Base-by-base conservation (phyloP, 805 yeast species). In the Maudiozyma barnettii region DNA sequence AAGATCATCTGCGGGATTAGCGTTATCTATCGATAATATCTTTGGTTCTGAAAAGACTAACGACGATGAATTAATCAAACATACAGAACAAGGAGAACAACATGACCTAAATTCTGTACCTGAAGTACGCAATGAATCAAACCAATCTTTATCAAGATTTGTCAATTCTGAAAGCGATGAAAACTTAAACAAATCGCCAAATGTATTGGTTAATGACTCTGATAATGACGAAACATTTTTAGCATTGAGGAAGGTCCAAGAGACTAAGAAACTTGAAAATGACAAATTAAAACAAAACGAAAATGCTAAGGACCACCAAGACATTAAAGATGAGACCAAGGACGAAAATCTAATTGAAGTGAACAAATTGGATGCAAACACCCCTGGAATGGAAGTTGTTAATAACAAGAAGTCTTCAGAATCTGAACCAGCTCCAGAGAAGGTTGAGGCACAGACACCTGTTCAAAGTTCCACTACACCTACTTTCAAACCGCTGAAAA, bases 31-130 rank as follows among this genome's bases (percentile, higher is more conserved):
- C 0, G 49, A 52, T 10, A 59, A 57, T 43, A 63, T 66, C 13
- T 50, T 65, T 33, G 60, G 65, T 4, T 58, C 58, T 45, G 62
- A 39, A 3, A 21, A 29, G 12, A 31, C 30, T 2, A 46, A 42
- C n/a, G 45, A 42, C 19, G 43, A 64, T 51, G 53, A 67, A 61
- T 42, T 60, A 58, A 46, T 68, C 60, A 36, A 59, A 56, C 40
- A 36, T 44, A 23, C 60, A 54, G 41, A 51, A 50, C 35, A 23
- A 13, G 39, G 33, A 23, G 16, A 26, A n/a, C 13, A 26, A 4
- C 10, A 14, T 18, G 26, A 41, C 13, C 12, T 37, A n/a, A 35
- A 41, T 3, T 16, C 39, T 10, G 23, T 21, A 9, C 26, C 45
- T 3, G 18, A 36, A 14, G 10, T 37, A 13, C 40, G 19, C 16